Conservation (phyloP, 2,329 filamentous ascomycete genomes). For the Fusarium graminum region DNA sequence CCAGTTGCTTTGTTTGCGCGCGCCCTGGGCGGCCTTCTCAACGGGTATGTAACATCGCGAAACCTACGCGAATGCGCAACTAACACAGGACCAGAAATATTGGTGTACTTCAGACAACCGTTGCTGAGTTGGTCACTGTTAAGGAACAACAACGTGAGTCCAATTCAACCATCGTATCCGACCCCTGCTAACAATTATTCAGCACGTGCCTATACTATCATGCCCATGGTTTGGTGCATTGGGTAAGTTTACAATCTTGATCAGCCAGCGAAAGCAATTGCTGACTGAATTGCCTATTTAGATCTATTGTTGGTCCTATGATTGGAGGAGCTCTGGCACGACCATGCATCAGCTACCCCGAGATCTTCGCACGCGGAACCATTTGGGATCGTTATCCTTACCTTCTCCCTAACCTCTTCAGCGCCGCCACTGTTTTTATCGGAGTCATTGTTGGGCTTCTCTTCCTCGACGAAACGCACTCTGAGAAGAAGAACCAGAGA, state of each 20-base stretch:
- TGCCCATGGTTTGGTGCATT: slow-evolving; percentile 98
- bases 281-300: slow-evolving; percentile 56
- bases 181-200: slow-evolving; percentile 46
- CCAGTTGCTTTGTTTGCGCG: slow-evolving; percentile 87
- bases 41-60: slow-evolving; percentile 75
- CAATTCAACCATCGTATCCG: background rate
- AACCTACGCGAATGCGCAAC: slow-evolving; percentile 4
- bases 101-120: slow-evolving; percentile 93
- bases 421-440: slow-evolving; percentile 79
- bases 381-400: slow-evolving; percentile 92
- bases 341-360: slow-evolving; percentile 85
- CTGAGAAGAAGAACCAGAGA: slow-evolving; percentile 79
- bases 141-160: slow-evolving; percentile 90
- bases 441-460: slow-evolving; percentile 84
- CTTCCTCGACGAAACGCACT: slow-evolving; percentile 95
- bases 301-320: slow-evolving; percentile 91
- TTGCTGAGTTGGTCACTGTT: slow-evolving; percentile 91
- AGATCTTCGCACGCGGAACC: slow-evolving; percentile 76
- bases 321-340: slow-evolving; percentile 91
- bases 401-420: slow-evolving; percentile 91
- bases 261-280: slow-evolving; percentile 4
- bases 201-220: slow-evolving; percentile 95
- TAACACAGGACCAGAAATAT: slow-evolving; percentile 75
- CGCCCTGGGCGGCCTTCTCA: slow-evolving; percentile 89
- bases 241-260: slow-evolving; percentile 67